phyloP scores from a whole-genome alignment of 768 basidiomycete species.

The Leccinum arenicola region DNA sequence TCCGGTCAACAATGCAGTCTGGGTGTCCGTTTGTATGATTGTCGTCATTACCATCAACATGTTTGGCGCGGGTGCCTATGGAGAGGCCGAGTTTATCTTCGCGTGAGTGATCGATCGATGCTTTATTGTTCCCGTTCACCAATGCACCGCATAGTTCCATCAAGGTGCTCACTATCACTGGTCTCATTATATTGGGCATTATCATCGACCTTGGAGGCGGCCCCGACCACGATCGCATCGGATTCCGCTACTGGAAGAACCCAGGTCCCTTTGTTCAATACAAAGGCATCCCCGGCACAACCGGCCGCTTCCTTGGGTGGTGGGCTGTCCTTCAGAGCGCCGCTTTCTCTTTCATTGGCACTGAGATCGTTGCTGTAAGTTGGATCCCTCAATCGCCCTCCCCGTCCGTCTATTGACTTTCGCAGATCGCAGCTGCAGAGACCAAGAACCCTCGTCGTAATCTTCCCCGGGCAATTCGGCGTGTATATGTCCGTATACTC shows the following conservation, averaged over 20 bases:
- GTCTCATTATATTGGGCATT: constrained; percentile 63
- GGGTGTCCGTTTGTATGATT: constrained; percentile 75
- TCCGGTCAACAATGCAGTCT: too few species aligned
- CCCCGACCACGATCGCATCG: constrained; percentile 68
- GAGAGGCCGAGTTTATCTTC: constrained; percentile 85
- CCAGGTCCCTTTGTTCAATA: constrained; percentile 88
- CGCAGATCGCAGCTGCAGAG: constrained; percentile 82
- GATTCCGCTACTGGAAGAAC: constrained; percentile 73
- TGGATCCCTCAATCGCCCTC: neutral
- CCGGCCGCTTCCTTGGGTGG: constrained; percentile 75
- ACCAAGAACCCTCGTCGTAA: constrained; percentile 81
- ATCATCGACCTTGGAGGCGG: constrained; percentile 88
- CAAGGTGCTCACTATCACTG: constrained; percentile 84
- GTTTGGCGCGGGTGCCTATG: constrained; percentile 74
- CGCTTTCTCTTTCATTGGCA: constrained; percentile 93
- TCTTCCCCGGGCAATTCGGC: constrained; percentile 54
- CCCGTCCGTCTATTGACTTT: constrained; percentile 4
- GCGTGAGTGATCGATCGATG: constrained; percentile 40
- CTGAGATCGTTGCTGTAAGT: constrained; percentile 87
- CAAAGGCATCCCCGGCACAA: constrained; percentile 56
- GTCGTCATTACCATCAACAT: constrained; percentile 77
- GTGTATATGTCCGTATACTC: constrained; percentile 75
- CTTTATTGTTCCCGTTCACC: neutral
- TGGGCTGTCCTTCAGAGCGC: constrained; percentile 81
- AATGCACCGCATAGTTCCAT: constrained; percentile 49